Percentiles rank a stretch among this genome's conserved stretches.
Conservation (phyloP, 2,329 filamentous ascomycete genomes). For the Ceratocystis cubensis region DNA sequence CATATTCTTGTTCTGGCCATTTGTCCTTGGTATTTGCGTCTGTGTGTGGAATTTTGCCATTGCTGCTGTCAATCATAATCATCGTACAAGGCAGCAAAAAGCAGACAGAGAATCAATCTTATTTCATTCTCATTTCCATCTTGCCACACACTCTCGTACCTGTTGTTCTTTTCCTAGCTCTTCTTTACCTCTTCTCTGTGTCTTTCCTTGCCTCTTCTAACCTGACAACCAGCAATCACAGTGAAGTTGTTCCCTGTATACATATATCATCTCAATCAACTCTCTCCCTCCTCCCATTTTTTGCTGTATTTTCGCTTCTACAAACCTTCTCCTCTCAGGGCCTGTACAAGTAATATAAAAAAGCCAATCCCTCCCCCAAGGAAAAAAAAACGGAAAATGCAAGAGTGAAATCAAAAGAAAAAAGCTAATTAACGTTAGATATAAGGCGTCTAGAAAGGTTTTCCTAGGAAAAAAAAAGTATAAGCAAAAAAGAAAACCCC, state of each 20-base stretch:
- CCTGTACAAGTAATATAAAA: background rate
- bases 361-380: background rate
- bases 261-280: slow-evolving; percentile 1
- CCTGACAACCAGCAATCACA: no score
- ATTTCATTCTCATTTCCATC: background rate
- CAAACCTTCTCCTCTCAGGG: background rate
- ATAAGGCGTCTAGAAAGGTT: background rate
- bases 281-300: background rate
- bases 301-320: no score
- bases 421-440: background rate
- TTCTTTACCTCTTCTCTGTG: background rate
- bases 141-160: background rate
- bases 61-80: no score
- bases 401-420: background rate
- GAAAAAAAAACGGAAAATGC: background rate
- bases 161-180: background rate
- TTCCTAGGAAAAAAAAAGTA: no score
- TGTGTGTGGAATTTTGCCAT: no score
- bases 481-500: no score
- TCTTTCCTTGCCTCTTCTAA: background rate
- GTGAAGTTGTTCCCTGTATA: background rate
- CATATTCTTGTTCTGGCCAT: no score
- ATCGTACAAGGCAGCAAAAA: no score
- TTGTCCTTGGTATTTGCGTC: no score
- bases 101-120: background rate